Evolutionary conservation across 345 rosid species (phyloP).

Genomic region (Gossypium stocksii): DNA sequence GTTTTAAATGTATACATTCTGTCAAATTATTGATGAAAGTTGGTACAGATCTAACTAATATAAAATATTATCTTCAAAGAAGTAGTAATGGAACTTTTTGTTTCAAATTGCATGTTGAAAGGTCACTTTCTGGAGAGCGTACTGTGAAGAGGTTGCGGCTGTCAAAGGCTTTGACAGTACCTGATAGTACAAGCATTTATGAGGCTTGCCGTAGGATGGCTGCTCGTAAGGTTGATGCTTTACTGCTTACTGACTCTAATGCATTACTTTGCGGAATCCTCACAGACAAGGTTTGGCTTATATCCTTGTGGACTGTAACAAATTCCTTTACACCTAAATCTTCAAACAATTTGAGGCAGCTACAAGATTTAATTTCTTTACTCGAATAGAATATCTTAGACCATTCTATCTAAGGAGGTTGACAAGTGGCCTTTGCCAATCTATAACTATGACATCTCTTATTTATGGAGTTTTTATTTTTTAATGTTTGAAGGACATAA

Average conservation of each 20-base stretch:
- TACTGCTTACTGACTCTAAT: slow-evolving; percentile 86
- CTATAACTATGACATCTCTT: neutral
- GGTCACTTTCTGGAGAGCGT: slow-evolving; percentile 86
- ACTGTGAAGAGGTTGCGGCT: slow-evolving; percentile 83
- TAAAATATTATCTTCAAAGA: neutral
- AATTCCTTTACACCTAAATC: neutral
- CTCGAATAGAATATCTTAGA: neutral
- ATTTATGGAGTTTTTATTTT: neutral
- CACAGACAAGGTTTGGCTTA: slow-evolving; percentile 72
- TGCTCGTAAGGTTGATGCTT: slow-evolving; percentile 91
- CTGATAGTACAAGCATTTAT: slow-evolving; percentile 68
- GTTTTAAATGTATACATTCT: neutral
- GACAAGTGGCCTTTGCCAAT: neutral
- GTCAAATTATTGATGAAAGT: neutral
- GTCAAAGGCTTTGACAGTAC: slow-evolving; percentile 89
- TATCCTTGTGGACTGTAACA: neutral
- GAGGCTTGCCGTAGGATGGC: slow-evolving; percentile 98
- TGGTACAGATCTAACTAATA: neutral
- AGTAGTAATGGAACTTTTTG: neutral
- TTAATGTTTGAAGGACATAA: slow-evolving; percentile 59
- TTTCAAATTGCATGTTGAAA: slow-evolving; percentile 26
- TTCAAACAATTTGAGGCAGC: neutral
- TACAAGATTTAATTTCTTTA: neutral
- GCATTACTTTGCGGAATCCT: slow-evolving; percentile 98
- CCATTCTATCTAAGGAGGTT: neutral